Conservation (phyloP, 2,329 filamentous ascomycete genomes). For the Colletotrichum camelliae region DNA sequence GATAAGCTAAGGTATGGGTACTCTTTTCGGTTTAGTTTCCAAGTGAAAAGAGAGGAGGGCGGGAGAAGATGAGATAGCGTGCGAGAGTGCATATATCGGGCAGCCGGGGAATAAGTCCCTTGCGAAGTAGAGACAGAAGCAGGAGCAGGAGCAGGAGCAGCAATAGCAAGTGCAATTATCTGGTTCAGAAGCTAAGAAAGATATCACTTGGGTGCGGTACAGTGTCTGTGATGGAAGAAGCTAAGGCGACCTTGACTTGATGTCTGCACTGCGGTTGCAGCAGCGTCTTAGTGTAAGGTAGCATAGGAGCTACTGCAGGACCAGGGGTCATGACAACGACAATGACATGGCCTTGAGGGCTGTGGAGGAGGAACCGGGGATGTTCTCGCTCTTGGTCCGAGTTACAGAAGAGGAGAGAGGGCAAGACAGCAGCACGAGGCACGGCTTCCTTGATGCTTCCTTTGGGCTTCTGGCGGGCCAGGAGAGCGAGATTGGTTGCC, state of each 20-base stretch:
- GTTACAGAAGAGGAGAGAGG: background rate
- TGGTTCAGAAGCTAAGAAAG: background rate
- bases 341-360: background rate
- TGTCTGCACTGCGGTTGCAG: conserved; percentile 13
- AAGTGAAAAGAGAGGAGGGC: background rate
- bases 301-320: background rate
- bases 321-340: background rate
- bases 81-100: background rate
- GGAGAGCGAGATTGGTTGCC: conserved; percentile 10
- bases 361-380: background rate
- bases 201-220: background rate
- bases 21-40: background rate
- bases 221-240: background rate
- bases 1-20: background rate
- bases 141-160: background rate
- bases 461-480: conserved; percentile 1
- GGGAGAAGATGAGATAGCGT: background rate
- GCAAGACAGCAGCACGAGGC: background rate
- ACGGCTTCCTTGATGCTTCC: conserved; percentile 4
- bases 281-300: background rate
- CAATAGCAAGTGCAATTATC: background rate
- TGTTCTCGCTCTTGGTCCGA: background rate
- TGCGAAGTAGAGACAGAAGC: background rate
- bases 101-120: conserved; percentile 2
- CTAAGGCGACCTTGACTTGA: background rate